Percentiles rank a stretch among this genome's conserved stretches.
These are phyloP conservation scores for Corymbia maculata DNA, from an alignment of 345 rosid genomes.

Conservation along the genomic window DNA sequence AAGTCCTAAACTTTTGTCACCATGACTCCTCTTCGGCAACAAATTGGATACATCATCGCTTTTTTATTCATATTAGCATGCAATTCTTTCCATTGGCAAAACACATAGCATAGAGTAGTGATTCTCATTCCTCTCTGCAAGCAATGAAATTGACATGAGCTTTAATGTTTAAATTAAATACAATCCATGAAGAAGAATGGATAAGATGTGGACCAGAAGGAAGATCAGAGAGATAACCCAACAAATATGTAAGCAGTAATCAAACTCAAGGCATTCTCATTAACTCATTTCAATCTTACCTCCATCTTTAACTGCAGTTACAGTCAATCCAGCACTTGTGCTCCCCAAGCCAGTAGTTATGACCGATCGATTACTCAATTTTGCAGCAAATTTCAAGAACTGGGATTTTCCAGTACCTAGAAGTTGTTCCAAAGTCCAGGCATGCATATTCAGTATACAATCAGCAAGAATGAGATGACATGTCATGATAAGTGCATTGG, in stretches of 20 bases:
- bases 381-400: slow-evolving; percentile 94
- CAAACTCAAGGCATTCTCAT: neutral
- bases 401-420: slow-evolving; percentile 97
- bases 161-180: neutral
- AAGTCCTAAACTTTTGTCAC: neutral
- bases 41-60: neutral
- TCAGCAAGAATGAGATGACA: neutral
- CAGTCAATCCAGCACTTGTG: slow-evolving; percentile 96
- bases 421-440: neutral
- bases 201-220: neutral
- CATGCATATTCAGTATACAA: neutral
- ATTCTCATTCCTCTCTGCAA: neutral
- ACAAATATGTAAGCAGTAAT: neutral
- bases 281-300: slow-evolving; percentile 22
- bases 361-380: slow-evolving; percentile 84
- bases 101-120: neutral
- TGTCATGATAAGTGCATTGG: neutral
- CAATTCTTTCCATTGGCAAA: neutral
- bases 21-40: neutral
- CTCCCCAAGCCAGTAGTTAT: slow-evolving; percentile 96
- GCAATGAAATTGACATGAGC: neutral
- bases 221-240: neutral
- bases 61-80: neutral
- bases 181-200: neutral
- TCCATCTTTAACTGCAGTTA: slow-evolving; percentile 96